Evolutionary conservation across 345 rosid species (phyloP), one percentile per base, ranked within the genome.

Genomic region (Dovyalis caffra): DNA sequence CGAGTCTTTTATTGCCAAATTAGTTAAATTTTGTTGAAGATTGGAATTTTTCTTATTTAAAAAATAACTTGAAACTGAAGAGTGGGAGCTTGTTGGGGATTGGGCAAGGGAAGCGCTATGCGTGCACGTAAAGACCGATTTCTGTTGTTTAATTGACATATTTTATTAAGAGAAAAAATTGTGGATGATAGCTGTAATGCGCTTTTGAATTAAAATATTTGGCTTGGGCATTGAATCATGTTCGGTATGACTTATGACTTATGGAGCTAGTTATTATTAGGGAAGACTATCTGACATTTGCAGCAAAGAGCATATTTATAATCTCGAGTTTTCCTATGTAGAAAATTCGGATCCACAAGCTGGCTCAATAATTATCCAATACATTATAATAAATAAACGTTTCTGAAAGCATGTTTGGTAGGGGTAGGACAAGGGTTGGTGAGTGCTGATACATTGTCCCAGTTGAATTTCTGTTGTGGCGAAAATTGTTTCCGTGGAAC

Each of bases 151-250:
- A 43, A 43, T 37, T 34, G 38, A 0, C 33, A 14, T n/a, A n/a
- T n/a, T n/a, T n/a, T n/a, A n/a, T n/a, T n/a, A 0, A 62, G 35
- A 0, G 43, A 43, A 3, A 3, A 18, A 61, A 26, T 29, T 23
- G 78, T 68, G 77, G 61, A 18, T 62, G 73, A 69, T 79, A 85
- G 85, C 85, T 85, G 87, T 70, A 77, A 75, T 75, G 77, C 74
- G 26, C 71, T 72, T 73, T 18, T 10, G 65, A 35, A 20, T 1
- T 8, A 6, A 9, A 16, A 57, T 32, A 31, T 5, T 21, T n/a
- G 31, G 20, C 60, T 0, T 12, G 20, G 40, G n/a, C 45, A 58
- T 33, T 29, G 33, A 60, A 81, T 77, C 38, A 69, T 38, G 63
- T 65, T 64, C 57, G 67, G 49, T 25, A 45, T 29, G 66, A 57